Evolutionary conservation across 163 green algal genomes (phyloP), one percentile per base, ranked within the genome.

Genomic region (Trebouxiophyceae sp.): DNA sequence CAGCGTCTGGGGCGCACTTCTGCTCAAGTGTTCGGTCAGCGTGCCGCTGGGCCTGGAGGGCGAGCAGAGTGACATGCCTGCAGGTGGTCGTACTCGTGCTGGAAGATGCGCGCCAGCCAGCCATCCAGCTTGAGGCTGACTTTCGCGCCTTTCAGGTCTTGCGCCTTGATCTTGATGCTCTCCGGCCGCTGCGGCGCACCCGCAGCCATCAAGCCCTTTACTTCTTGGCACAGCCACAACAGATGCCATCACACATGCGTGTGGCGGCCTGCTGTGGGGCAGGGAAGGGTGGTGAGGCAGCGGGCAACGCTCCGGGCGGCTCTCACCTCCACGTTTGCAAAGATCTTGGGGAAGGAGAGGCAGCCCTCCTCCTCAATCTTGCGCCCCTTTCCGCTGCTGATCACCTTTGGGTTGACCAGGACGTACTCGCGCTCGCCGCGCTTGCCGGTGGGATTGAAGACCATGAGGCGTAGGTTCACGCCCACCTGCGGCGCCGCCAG

Each of bases 81-180:
- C 39, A 98, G 70, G 68, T 98, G 93, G 77, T 98, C 93, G 60
- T 91, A 97, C 74, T 98, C 93, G 72, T 98, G 93, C 74, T 97
- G 93, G 74, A 98, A 97, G 44, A 98, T 92, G 26, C 93, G 77
- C 5, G 93, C 87, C 22, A 84, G 68, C 62, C 81, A 97, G 32
- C 68, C 82, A 44, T 71, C 74, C 3, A 88, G 57, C 2, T 70
- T 73, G 5, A 93, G 73, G 45, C 76, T 74, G 47, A 97, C 70
- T 28, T 71, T 78, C 33, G 85, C 70, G 2, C 93, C 93, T 2
- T 75, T 76, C 29, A 93, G 57, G 73, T 96, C 82, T 66, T 93
- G 86, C 16, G 87, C 89, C 60, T 89, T 80, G 32, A 98, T 75
- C 45, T 84, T 84, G 20, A 97, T 78, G 33, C 82, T 80, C 5